Conservation (phyloP, 768 basidiomycete species). For the Boletus reticulatus region DNA sequence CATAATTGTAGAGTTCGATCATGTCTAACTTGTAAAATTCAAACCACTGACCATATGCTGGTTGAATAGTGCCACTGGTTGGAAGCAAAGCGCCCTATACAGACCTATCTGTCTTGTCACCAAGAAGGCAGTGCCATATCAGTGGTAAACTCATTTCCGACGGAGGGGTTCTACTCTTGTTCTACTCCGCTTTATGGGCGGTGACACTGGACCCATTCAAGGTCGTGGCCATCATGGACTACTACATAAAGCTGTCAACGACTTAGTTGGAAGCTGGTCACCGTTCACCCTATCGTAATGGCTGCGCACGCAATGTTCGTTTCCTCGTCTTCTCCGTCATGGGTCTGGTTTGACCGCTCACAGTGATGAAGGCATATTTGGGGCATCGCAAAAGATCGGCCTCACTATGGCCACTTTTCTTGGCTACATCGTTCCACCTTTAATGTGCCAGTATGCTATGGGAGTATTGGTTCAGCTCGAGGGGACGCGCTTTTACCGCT, state of each 20-base stretch:
- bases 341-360: neutral
- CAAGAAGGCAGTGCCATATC: too few species aligned
- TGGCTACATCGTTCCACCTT: slow-evolving; percentile 40
- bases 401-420: slow-evolving; percentile 24
- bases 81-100: too few species aligned
- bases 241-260: too few species aligned
- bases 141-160: neutral
- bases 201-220: too few species aligned
- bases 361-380: slow-evolving; percentile 1
- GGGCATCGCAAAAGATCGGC: slow-evolving; percentile 3
- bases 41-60: too few species aligned
- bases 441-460: slow-evolving; percentile 45
- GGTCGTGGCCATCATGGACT: too few species aligned
- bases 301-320: neutral
- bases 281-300: neutral
- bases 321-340: neutral
- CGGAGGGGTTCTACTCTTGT: too few species aligned
- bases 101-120: too few species aligned
- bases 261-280: neutral
- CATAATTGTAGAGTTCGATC: too few species aligned
- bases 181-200: too few species aligned
- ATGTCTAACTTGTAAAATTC: too few species aligned
- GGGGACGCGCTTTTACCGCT: slow-evolving; percentile 40
- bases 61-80: too few species aligned
- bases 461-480: slow-evolving; percentile 51